Conservation (phyloP, 2,329 filamentous ascomycete species). For the Fusarium nematophilum region DNA sequence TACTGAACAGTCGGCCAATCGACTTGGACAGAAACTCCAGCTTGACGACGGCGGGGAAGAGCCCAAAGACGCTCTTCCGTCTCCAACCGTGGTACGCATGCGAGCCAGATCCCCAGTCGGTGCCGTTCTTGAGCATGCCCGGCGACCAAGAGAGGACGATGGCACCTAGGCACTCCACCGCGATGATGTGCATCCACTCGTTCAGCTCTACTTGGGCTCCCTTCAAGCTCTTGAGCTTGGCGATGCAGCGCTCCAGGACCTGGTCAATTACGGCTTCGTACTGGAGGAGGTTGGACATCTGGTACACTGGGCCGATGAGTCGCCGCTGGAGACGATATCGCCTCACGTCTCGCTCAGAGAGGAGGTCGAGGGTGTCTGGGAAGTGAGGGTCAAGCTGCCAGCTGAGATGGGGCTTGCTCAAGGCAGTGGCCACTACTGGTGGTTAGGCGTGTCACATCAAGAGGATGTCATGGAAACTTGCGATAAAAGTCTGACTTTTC, state of each 20-base stretch:
- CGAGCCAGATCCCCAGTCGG: conserved; percentile 59
- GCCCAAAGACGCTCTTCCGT: conserved; percentile 63
- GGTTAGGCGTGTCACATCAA: not conserved
- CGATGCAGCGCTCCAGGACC: conserved; percentile 51
- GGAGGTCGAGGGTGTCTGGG: conserved; percentile 60
- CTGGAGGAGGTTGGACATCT: conserved; percentile 54
- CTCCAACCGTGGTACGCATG: conserved; percentile 64
- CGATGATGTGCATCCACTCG: conserved; percentile 68
- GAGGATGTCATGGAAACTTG: conserved; percentile 42
- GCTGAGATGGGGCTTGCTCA: conserved; percentile 57
- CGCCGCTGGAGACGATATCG: conserved; percentile 62
- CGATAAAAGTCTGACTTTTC: conserved; percentile 66
- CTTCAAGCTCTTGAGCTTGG: conserved; percentile 50
- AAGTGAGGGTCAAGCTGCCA: conserved; percentile 51
- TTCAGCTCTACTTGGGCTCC: conserved; percentile 59
- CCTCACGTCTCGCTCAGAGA: conserved; percentile 59
- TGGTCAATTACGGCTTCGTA: conserved; percentile 55
- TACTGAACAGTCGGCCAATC: conserved; percentile 54
- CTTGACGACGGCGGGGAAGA: conserved; percentile 58
- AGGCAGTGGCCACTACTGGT: conserved; percentile 56
- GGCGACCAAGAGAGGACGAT: conserved; percentile 65
- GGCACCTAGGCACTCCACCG: conserved; percentile 63
- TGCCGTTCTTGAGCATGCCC: conserved; percentile 55
- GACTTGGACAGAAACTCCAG: conserved; percentile 52
- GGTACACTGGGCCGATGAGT: conserved; percentile 62